Percentiles rank a stretch among this genome's conserved stretches.
Conservation (phyloP, 495 filamentous ascomycete species). For the Rhizodiscina lignyota region DNA sequence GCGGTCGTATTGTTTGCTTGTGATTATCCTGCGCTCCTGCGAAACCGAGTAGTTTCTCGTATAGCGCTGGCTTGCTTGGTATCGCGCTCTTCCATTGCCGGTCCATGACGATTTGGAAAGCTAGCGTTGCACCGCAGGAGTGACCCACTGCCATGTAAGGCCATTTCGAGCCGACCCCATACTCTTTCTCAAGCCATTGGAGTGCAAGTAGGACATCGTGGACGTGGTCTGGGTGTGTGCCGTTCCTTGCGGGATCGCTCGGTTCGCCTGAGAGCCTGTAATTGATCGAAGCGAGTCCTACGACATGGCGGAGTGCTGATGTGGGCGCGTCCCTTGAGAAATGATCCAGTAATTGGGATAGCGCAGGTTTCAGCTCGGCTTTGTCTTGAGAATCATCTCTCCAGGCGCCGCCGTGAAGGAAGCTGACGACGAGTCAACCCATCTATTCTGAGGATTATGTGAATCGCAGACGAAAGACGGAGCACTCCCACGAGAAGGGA, state of each 20-base stretch:
- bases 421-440: conserved; percentile 27
- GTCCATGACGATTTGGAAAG: conserved; percentile 5
- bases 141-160: conserved; percentile 11
- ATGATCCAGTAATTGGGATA: neutral
- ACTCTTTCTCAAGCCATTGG: conserved; percentile 2
- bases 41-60: neutral
- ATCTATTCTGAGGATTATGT: neutral
- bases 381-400: conserved; percentile 39
- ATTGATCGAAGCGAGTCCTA: conserved; percentile 12
- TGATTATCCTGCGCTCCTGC: too few relatives aligned
- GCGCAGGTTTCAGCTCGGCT: neutral
- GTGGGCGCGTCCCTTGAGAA: neutral
- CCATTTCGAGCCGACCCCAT: conserved; percentile 4
- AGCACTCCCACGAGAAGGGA: too few relatives aligned
- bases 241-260: conserved; percentile 5
- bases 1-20: conserved; percentile 12
- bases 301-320: conserved; percentile 2
- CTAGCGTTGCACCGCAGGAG: conserved; percentile 12
- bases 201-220: conserved; percentile 8
- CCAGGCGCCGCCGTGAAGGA: conserved; percentile 85
- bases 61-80: neutral
- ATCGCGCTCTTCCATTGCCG: conserved; percentile 2
- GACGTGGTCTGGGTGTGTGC: conserved; percentile 10
- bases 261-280: conserved; percentile 10
- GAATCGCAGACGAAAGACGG: neutral